These are phyloP conservation scores for Teratosphaeria pseudoeucalypti DNA, from an alignment of 2,329 filamentous ascomycete species.

Conservation along the genomic window DNA sequence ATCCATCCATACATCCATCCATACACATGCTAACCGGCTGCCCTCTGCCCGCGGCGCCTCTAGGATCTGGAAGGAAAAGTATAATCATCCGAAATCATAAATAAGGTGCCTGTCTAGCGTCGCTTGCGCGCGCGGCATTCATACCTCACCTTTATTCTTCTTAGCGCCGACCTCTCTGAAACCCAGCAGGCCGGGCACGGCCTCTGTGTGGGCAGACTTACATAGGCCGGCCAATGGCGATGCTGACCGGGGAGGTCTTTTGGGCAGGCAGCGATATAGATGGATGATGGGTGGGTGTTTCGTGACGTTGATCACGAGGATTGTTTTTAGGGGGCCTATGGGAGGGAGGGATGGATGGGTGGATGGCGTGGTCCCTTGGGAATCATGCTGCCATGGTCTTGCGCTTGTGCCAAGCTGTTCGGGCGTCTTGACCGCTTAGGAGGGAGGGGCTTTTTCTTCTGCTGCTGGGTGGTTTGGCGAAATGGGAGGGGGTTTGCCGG, in stretches of 20 bases:
- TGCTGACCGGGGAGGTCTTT: neutral
- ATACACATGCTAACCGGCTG: neutral
- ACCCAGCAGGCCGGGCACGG: neutral
- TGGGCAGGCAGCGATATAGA: neutral
- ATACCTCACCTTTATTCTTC: neutral
- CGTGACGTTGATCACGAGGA: neutral
- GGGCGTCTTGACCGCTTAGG: too few species aligned
- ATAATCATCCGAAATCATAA: slow-evolving; percentile 34
- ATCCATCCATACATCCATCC: too few species aligned
- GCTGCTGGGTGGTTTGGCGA: too few species aligned
- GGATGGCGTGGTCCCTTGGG: too few species aligned
- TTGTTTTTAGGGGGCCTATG: neutral
- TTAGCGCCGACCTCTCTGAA: neutral
- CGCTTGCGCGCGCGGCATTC: neutral
- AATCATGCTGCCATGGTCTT: too few species aligned
- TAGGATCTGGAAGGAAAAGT: slow-evolving; percentile 99
- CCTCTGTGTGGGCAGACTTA: neutral
- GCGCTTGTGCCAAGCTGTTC: too few species aligned
- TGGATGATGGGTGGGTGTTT: neutral
- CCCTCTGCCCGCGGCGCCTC: neutral
- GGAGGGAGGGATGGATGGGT: neutral
- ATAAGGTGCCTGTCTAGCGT: neutral
- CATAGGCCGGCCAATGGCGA: neutral
- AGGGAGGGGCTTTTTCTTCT: too few species aligned
- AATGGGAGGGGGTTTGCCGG: too few species aligned